Percentiles rank a stretch among this genome's conserved stretches.
phyloP scores from a whole-genome alignment of 2,329 filamentous ascomycete species.

The Huntiella abstrusa region DNA sequence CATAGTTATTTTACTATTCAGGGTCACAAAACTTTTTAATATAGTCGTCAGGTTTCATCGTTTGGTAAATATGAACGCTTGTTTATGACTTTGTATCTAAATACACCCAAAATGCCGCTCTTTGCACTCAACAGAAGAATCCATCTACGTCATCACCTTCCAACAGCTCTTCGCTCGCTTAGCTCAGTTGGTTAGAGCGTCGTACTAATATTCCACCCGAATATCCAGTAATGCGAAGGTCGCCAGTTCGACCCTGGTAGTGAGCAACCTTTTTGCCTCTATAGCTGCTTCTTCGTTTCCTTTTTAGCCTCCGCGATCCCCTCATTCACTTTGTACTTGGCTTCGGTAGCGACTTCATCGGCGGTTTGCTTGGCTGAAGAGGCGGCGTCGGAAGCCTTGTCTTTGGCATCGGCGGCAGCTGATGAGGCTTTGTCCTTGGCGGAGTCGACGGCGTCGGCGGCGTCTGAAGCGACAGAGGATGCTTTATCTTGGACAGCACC shows the following conservation, averaged over 20 bases:
- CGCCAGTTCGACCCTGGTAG: conserved; percentile 11
- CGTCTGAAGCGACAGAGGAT: conserved; percentile 16
- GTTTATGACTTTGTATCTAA: too few species aligned
- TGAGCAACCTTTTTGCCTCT: conserved; percentile 2
- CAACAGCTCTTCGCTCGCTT: conserved; percentile 11
- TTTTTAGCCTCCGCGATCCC: conserved; percentile 24
- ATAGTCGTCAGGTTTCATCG: too few species aligned
- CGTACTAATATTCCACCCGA: conserved; percentile 9
- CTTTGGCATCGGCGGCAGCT: conserved; percentile 18
- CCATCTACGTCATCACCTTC: too few species aligned
- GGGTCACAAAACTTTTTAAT: too few species aligned
- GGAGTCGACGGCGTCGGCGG: conserved; percentile 15
- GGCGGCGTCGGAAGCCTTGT: conserved; percentile 17
- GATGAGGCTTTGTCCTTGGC: conserved; percentile 20
- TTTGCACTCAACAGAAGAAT: too few species aligned
- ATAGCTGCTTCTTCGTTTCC: conserved; percentile 16
- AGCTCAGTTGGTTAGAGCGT: conserved; percentile 12
- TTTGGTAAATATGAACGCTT: too few species aligned
- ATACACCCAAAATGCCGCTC: too few species aligned
- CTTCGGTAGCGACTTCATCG: conserved; percentile 24
- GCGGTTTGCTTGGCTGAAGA: conserved; percentile 19
- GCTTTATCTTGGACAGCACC: conserved; percentile 26
- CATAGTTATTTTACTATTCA: too few species aligned
- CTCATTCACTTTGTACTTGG: conserved; percentile 22
- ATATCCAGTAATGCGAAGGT: conserved; percentile 10